Conservation (phyloP, 2,329 filamentous ascomycete genomes). For the Hypocrella siamensis region DNA sequence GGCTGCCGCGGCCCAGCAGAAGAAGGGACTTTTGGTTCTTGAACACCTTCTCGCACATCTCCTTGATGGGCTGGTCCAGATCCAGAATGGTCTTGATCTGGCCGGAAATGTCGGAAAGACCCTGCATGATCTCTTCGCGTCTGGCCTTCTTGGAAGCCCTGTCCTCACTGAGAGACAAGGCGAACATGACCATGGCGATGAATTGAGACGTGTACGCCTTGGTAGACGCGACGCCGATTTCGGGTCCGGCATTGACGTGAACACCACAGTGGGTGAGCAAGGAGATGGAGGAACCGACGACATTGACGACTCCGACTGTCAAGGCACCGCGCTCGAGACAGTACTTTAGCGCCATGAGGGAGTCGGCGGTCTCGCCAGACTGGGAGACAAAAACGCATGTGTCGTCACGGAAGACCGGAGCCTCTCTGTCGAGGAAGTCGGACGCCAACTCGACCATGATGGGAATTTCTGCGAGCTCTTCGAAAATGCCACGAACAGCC, state of each 20-base stretch:
- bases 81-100: conserved; percentile 89
- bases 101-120: conserved; percentile 68
- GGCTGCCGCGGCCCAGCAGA: conserved; percentile 83
- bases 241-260: conserved; percentile 95
- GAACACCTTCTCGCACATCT: conserved; percentile 81
- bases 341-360: conserved; percentile 90
- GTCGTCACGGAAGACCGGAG: conserved; percentile 97
- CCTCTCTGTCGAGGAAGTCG: conserved; percentile 92
- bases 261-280: conserved; percentile 99
- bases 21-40: conserved; percentile 95
- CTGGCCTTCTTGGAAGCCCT: conserved; percentile 85
- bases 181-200: conserved; percentile 99
- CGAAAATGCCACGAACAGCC: conserved; percentile 94
- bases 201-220: conserved; percentile 99
- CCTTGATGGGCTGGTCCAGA: conserved; percentile 87
- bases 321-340: conserved; percentile 94
- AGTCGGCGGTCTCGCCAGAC: conserved; percentile 96
- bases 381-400: conserved; percentile 98
- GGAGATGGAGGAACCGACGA: conserved; percentile 95
- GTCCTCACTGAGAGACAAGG: conserved; percentile 88
- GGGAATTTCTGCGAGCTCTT: conserved; percentile 94
- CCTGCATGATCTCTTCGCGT: conserved; percentile 91
- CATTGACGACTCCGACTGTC: conserved; percentile 97
- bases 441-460: conserved; percentile 95
- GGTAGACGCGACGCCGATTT: conserved; percentile 97